Evolutionary conservation across 2,329 filamentous ascomycete species (phyloP), one percentile per base, ranked within the genome.

Genomic region (Chrysoporthe puriensis): DNA sequence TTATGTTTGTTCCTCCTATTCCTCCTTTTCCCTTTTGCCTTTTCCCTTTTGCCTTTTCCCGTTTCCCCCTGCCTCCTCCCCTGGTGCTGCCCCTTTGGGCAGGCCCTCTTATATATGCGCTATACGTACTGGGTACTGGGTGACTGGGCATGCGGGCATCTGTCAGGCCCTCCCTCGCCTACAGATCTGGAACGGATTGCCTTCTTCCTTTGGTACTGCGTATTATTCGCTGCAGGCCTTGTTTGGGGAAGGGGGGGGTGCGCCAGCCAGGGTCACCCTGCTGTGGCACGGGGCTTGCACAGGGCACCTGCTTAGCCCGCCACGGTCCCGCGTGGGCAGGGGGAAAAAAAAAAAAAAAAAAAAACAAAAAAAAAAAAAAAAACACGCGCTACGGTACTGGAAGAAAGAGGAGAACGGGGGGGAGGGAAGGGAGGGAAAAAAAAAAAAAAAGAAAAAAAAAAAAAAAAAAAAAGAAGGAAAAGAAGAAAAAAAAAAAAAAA

Each of bases 251-350:
- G 11, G 36, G 40, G 21, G 21, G 11, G 14, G 26, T 5, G 11
- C 13, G n/a, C 36, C 43, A 60, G 48, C 26, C 26, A 26, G 68
- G 68, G 58, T 69, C 68, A 69, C 57, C 48, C 43, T 57, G 59
- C 9, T 14, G 58, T 8, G 13, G 36, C 36, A 60, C 36, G 34
- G 57, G 42, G 36, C 6, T 18, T 18, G 62, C 66, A 68, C 68
- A 66, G 65, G 66, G 43, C 68, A 54, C 46, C 3, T 3, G 13
- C 44, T 40, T 40, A 62, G 57, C 58, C 64, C 52, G 64, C 64
- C 64, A 64, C 56, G 67, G 42, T 32, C 59, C 43, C 43, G 59
- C 59, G 48, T 46, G 42, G 32, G 26, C 26, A 26, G 26, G 44
- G 44, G 13, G 40, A 32, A 26, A 60, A 42, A 16, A 11, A 9